Conservation (phyloP, 176 grass and related monocot genomes). For the Avena insularis region DNA sequence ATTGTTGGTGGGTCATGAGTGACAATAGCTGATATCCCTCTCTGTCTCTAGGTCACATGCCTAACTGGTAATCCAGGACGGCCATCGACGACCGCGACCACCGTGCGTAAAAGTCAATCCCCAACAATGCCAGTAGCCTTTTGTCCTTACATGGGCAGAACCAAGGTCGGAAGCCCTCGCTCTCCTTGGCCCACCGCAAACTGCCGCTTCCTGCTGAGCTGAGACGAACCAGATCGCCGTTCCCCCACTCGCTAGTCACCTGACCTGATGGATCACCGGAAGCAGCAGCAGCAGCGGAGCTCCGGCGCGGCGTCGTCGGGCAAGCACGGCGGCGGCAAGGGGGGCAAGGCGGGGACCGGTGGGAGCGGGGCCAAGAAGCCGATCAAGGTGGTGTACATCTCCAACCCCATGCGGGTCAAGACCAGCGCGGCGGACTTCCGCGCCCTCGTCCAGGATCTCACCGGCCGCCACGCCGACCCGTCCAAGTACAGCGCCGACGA, state of each 20-base stretch:
- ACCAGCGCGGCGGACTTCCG: constrained; percentile 70
- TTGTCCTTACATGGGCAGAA: constrained; percentile 47
- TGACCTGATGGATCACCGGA: constrained; percentile 50
- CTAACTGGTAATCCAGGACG: neutral
- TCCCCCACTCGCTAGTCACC: neutral
- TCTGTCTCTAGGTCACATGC: constrained; percentile 12
- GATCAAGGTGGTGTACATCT: constrained; percentile 93
- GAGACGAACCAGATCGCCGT: constrained; percentile 32
- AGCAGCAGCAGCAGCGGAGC: constrained; percentile 31
- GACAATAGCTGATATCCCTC: neutral
- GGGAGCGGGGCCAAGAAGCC: constrained; percentile 65
- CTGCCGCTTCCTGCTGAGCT: neutral
- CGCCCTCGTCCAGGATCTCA: constrained; percentile 84
- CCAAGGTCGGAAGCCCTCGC: neutral
- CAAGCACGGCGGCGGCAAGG: constrained; percentile 35
- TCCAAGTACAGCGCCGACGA: constrained; percentile 57
- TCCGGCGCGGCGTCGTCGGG: constrained; percentile 29
- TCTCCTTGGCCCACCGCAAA: neutral
- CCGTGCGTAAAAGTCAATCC: constrained; percentile 28
- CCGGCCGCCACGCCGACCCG: constrained; percentile 70
- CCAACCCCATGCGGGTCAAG: constrained; percentile 83
- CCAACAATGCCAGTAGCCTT: neutral
- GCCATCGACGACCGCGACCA: neutral
- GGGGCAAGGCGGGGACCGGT: constrained; percentile 12
- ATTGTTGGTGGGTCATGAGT: neutral